A percentile compares a stretch with the other conserved stretches of the same genome.
These are phyloP conservation scores for Musa beccarii DNA, from an alignment of 176 grass and related monocot species.

Conservation along the genomic window DNA sequence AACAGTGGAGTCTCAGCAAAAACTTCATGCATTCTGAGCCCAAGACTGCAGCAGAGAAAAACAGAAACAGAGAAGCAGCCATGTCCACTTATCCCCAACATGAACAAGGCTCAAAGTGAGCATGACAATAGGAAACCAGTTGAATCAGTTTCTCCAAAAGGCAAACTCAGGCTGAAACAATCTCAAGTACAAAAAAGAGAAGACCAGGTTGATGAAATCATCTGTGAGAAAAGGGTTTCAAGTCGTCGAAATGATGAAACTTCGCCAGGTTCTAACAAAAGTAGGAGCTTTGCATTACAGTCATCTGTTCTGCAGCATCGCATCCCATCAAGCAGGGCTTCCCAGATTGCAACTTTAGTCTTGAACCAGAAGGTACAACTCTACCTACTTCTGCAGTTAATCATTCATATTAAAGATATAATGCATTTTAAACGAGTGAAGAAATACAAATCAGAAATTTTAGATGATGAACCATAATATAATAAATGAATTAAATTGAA, in stretches of 20 bases:
- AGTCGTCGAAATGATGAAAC: slow-evolving; percentile 31
- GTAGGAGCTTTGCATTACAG: slow-evolving; percentile 30
- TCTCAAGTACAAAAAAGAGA: slow-evolving; percentile 25
- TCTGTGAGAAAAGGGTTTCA: background rate
- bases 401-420: background rate
- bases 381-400: background rate
- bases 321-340: background rate
- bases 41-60: slow-evolving; percentile 49
- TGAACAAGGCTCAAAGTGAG: slow-evolving; percentile 1
- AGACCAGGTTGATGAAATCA: background rate
- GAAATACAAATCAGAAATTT: too few species aligned
- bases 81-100: slow-evolving; percentile 34
- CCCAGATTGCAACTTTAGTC: slow-evolving; percentile 7
- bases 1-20: slow-evolving; percentile 38
- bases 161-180: slow-evolving; percentile 40
- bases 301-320: slow-evolving; percentile 18
- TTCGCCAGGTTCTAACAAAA: slow-evolving; percentile 23
- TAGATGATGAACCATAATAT: too few species aligned
- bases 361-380: slow-evolving; percentile 45
- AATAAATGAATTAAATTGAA: too few species aligned
- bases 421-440: too few species aligned
- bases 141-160: slow-evolving; percentile 60
- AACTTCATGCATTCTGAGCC: slow-evolving; percentile 48
- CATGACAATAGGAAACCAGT: slow-evolving; percentile 30
- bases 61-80: slow-evolving; percentile 45